Conservation (phyloP, 2,329 filamentous ascomycete genomes). For the Sclerotinia spermophila region DNA sequence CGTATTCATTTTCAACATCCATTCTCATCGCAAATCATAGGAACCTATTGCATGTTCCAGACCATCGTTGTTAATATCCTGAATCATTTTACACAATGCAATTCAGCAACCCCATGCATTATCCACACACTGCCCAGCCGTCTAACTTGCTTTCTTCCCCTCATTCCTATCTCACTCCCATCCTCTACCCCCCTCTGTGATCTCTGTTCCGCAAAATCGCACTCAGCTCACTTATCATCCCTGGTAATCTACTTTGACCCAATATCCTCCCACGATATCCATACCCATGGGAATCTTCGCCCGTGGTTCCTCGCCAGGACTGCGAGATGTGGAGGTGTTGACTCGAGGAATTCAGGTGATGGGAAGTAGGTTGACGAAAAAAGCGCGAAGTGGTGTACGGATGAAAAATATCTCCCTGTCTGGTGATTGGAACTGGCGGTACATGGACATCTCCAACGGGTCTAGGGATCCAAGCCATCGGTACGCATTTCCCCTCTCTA, state of each 20-base stretch:
- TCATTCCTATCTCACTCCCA: background rate
- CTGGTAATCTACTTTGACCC: slow-evolving; percentile 22
- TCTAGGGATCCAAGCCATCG: slow-evolving; percentile 28
- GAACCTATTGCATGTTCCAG: background rate
- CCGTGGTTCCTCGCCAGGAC: background rate
- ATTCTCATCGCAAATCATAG: too few relatives aligned
- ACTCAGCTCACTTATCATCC: slow-evolving; percentile 24
- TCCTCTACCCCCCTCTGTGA: background rate
- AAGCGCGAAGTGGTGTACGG: background rate
- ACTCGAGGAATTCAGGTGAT: background rate
- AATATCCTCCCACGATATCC: slow-evolving; percentile 7
- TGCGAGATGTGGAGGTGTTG: background rate
- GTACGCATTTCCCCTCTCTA: background rate
- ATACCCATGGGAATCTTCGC: slow-evolving; percentile 13
- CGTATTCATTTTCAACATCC: background rate
- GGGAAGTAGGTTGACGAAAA: background rate
- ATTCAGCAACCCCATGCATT: too few relatives aligned
- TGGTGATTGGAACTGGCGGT: background rate
- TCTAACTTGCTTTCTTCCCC: background rate
- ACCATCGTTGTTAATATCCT: background rate
- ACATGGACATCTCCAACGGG: slow-evolving; percentile 16
- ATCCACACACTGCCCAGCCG: background rate
- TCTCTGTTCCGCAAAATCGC: background rate
- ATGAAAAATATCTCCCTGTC: background rate
- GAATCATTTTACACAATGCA: background rate